These are phyloP conservation scores for Solanum aculeatissimum DNA, from an alignment of 305 asterid genomes.

Conservation along the genomic window DNA sequence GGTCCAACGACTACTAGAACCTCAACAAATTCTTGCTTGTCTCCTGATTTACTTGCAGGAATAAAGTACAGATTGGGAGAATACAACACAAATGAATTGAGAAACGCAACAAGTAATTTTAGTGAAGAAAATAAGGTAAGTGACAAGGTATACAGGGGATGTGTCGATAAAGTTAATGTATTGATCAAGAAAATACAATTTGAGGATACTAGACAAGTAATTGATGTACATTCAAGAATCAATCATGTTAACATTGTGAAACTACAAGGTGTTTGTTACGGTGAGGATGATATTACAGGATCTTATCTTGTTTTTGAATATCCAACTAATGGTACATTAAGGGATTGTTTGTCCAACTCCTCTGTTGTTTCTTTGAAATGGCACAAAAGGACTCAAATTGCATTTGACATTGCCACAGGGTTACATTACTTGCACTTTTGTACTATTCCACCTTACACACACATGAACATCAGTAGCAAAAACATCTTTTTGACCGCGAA, in stretches of 20 bases:
- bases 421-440: conserved; percentile 58
- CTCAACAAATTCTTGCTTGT: conserved; percentile 44
- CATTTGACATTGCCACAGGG: conserved; percentile 54
- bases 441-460: conserved; percentile 37
- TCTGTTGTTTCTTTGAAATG: conserved; percentile 21
- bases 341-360: conserved; percentile 26
- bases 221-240: conserved; percentile 57
- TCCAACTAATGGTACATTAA: conserved; percentile 49
- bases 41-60: conserved; percentile 57
- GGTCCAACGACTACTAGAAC: conserved; percentile 23
- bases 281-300: conserved; percentile 19
- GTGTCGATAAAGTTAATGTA: conserved; percentile 26
- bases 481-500: conserved; percentile 32
- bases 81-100: conserved; percentile 38
- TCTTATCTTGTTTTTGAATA: conserved; percentile 52
- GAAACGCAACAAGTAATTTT: conserved; percentile 27
- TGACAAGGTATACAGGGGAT: conserved; percentile 31
- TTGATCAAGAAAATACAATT: conserved; percentile 35
- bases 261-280: conserved; percentile 55
- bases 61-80: conserved; percentile 44
- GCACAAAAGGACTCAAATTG: conserved; percentile 48
- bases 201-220: conserved; percentile 27
- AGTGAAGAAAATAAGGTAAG: conserved; percentile 15
- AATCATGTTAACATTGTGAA: conserved; percentile 61
- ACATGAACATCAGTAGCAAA: conserved; percentile 23